Base-by-base conservation (phyloP, 1,139 yeast species). In the Yueomyces sp. region DNA sequence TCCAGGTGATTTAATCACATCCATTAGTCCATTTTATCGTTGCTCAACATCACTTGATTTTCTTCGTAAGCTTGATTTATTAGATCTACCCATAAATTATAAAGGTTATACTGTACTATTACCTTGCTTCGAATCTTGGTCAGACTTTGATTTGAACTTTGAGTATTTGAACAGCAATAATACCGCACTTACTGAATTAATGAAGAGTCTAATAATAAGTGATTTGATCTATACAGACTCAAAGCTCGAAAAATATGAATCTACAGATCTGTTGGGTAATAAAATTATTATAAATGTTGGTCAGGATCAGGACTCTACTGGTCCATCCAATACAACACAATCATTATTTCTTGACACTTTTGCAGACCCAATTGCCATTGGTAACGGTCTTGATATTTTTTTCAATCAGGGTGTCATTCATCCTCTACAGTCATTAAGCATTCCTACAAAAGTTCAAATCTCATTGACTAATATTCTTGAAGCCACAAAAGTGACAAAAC, bases 361-460 rank as follows among this genome's bases (percentile, higher is more conserved):
- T 28, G 61, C 61, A 34, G 54, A 50, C 3, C 41, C 45, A 1
- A 36, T 65, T 53, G 39, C 49, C 27, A 36, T 64, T 51, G 44
- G 66, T 2, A 67, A 69, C 41, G 71, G 76, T 46, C 67, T 77
- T 1, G 96, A 91, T 57, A 70, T 86, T 6, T 59, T 91, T 19
- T 89, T 84, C 58, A 78, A 75, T 48, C 81, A 82, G 55, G 98
- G 97, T 1, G 96, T 89, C 0, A 75, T 85, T 2, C 97, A 87
- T 57, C 76, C 89, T 1, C 65, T 83, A 4, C 65, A 70, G 39
- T 61, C 70, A 8, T 67, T 85, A 0, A 56, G 75, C 1, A 63
- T 86, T 7, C 95, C 96, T 0, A 60, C 64, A 0, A 60, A 66
- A 32, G 63, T 89, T 32, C 60, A 67, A 7, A 72, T 91, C 3